These are phyloP conservation scores for Schizonepeta tenuifolia DNA, from an alignment of 257 asterid species.

Conservation along the genomic window DNA sequence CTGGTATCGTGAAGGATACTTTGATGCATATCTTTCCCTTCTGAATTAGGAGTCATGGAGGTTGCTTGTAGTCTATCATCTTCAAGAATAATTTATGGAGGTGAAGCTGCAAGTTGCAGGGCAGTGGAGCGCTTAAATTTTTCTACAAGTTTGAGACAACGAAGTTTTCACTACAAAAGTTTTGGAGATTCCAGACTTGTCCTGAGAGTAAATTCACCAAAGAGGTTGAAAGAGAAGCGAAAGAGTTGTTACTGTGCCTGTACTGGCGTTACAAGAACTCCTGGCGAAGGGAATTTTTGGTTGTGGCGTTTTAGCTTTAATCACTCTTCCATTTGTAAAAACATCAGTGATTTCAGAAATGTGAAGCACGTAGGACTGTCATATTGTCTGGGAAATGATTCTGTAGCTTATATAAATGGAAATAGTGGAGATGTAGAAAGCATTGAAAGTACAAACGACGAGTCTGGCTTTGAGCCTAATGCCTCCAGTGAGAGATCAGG, in stretches of 20 bases:
- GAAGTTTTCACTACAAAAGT: not conserved
- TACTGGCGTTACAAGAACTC: too few species aligned
- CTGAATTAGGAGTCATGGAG: conserved; percentile 48
- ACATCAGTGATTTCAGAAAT: conserved; percentile 30
- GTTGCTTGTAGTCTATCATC: conserved; percentile 46
- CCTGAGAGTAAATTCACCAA: conserved; percentile 31
- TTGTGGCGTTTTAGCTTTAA: conserved; percentile 33
- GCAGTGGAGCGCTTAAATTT: conserved; percentile 32
- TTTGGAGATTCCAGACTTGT: conserved; percentile 39
- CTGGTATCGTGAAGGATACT: too few species aligned
- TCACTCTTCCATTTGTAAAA: conserved; percentile 31
- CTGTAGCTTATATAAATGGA: conserved; percentile 69
- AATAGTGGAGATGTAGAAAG: conserved; percentile 48
- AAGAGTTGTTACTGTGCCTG: too few species aligned
- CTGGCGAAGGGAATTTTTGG: conserved; percentile 34
- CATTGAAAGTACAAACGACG: conserved; percentile 43
- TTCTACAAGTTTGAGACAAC: conserved; percentile 21
- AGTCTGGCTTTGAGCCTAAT: conserved; percentile 44
- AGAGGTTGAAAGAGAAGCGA: conserved; percentile 42
- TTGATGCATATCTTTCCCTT: too few species aligned
- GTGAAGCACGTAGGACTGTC: conserved; percentile 38
- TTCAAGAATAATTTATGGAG: conserved; percentile 46
- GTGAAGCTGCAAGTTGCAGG: conserved; percentile 42
- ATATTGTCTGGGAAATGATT: conserved; percentile 87
- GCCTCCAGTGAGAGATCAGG: conserved; percentile 29